Conservation (phyloP, 305 asterid genomes). For the Andrographis paniculata region DNA sequence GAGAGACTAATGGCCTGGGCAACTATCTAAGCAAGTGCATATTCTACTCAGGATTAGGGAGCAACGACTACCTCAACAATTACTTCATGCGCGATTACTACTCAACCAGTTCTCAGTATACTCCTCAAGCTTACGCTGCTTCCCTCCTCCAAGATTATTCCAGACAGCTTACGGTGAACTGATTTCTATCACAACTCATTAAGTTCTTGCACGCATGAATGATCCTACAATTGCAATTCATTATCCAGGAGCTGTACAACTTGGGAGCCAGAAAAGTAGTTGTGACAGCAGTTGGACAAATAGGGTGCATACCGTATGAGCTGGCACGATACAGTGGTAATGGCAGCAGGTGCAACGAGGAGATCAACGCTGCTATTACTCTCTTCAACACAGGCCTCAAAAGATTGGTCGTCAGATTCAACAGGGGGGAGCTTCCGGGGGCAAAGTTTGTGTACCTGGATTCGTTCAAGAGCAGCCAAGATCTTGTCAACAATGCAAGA, state of each 20-base stretch:
- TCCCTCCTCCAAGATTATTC: slow-evolving; percentile 68
- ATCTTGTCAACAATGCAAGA: slow-evolving; percentile 54
- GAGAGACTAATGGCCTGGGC: slow-evolving; percentile 38
- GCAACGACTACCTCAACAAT: slow-evolving; percentile 89
- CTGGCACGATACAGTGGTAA: slow-evolving; percentile 63
- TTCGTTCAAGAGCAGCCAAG: slow-evolving; percentile 52
- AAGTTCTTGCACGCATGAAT: neutral
- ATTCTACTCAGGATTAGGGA: slow-evolving; percentile 74
- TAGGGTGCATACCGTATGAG: slow-evolving; percentile 86
- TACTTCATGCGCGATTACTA: slow-evolving; percentile 73
- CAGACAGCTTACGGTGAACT: slow-evolving; percentile 42
- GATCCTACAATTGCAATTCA: neutral
- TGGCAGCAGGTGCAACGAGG: slow-evolving; percentile 73
- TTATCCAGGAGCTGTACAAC: slow-evolving; percentile 40
- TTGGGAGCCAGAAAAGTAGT: slow-evolving; percentile 79
- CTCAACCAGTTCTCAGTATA: slow-evolving; percentile 44
- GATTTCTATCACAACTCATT: neutral
- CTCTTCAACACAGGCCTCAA: slow-evolving; percentile 59
- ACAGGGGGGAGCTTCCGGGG: slow-evolving; percentile 51
- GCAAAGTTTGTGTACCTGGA: slow-evolving; percentile 71
- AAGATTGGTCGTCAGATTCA: slow-evolving; percentile 46
- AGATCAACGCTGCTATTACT: slow-evolving; percentile 60
- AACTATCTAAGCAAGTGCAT: slow-evolving; percentile 62
- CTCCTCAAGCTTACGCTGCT: slow-evolving; percentile 59
- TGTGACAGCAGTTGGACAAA: slow-evolving; percentile 60